A percentile compares a stretch with the other conserved stretches of the same genome.
Evolutionary conservation across 2,329 filamentous ascomycete species (phyloP).

Genomic region (Epichloe hybrida): DNA sequence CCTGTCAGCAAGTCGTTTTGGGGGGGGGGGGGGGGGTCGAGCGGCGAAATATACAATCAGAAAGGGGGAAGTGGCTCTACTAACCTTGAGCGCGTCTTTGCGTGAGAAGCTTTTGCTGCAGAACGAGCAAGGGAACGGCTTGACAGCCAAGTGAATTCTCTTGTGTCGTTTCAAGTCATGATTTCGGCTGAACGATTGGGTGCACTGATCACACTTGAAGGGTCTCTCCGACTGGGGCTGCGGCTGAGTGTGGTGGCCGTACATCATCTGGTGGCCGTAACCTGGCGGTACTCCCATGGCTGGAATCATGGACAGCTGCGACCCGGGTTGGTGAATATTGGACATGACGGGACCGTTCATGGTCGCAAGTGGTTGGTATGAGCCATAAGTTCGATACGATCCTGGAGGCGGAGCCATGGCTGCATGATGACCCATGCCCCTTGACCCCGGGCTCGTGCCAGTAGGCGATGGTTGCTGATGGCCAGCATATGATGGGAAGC

Average conservation of each 20-base stretch:
- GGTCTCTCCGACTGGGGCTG: constrained; percentile 57
- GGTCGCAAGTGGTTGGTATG: constrained; percentile 40
- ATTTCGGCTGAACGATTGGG: constrained; percentile 89
- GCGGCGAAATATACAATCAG: not conserved
- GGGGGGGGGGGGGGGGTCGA: not conserved
- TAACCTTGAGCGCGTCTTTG: constrained; percentile 92
- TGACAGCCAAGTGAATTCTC: constrained; percentile 85
- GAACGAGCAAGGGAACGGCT: constrained; percentile 81
- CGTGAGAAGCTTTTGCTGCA: constrained; percentile 96
- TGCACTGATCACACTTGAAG: constrained; percentile 87
- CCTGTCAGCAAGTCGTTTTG: not conserved
- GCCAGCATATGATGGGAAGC: constrained; percentile 29
- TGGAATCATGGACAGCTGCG: constrained; percentile 58
- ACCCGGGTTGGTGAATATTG: constrained; percentile 61
- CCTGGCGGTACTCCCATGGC: constrained; percentile 39
- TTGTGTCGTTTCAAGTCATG: constrained; percentile 95
- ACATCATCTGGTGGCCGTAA: constrained; percentile 48
- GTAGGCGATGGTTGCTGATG: constrained; percentile 34
- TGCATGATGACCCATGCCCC: constrained; percentile 23
- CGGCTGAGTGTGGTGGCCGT: constrained; percentile 38
- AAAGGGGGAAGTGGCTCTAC: constrained; percentile 12
- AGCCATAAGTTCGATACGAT: constrained; percentile 33
- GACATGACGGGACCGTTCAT: constrained; percentile 59
- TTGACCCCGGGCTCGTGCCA: constrained; percentile 23
- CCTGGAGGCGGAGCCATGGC: constrained; percentile 33